Evolutionary conservation across 257 asterid genomes (phyloP), one percentile per base, ranked within the genome.

Genomic region (Solanum chaucha): DNA sequence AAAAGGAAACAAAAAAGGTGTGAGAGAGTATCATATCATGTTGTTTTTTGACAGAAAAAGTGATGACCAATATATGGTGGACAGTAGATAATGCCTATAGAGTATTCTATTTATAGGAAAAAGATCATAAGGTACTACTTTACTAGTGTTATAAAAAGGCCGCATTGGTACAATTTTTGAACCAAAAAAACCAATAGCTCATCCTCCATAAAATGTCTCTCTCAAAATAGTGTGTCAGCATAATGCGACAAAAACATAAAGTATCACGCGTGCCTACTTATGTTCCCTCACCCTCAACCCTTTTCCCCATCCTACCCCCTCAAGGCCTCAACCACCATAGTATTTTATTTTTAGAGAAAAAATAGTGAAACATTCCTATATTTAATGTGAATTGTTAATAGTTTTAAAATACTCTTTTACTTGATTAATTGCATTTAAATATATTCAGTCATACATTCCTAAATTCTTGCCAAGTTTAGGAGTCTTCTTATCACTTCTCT

Each of bases 241-340:
- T 51, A 89, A 92, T 90, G 88, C 93, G 94, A 94, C 96, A 93
- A 93, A 92, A 87, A 88, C 82, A 87, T 86, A 94, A 95, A 92
- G 98, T 88, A 85, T 85, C 95, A 94, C 97, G 99, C 99, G 96
- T 94, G 98, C 95, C 58, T 65, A 38, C 51, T 91, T 92, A 19
- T 91, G 88, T 67, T 46, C 61, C 88, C 46, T 44, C 86, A 5
- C 14, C 22, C n/a, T 17, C 61, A 26, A 17, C 2, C 22, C 65
- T 61, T 35, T 64, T 46, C 40, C 87, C 59, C 82, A 86, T 58
- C 87, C 81, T 35, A 88, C 38, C 11, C 30, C 32, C 41, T 59
- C 44, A 38, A 38, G 44, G 3, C 8, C 59, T 51, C 22, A 51
- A 51, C 30, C 44, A 9, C 74, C 55, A 26, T 5, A 48, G 59